Evolutionary conservation across 2,329 filamentous ascomycete genomes (phyloP).

Genomic region (Hymenoscyphus linearis): DNA sequence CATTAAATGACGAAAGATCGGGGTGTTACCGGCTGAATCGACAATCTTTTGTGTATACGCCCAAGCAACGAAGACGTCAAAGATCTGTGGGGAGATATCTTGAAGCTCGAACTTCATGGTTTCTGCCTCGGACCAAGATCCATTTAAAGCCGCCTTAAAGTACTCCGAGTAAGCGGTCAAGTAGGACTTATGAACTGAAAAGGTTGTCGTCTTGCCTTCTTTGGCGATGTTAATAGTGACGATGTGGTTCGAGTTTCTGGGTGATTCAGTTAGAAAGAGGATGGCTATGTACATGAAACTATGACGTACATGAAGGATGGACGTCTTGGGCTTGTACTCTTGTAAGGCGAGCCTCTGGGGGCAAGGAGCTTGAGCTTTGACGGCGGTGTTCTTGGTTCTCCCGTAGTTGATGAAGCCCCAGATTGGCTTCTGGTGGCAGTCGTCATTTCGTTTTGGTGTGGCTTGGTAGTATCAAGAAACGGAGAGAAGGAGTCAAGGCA

Average conservation of each 20-base stretch:
- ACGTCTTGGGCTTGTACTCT: neutral
- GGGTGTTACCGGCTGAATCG: neutral
- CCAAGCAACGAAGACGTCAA: neutral
- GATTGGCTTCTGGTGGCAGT: neutral
- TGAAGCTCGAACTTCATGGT: neutral
- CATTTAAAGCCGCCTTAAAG: constrained; percentile 11
- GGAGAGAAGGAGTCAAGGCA: too few species aligned
- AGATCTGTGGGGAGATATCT: neutral
- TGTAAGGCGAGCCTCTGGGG: neutral
- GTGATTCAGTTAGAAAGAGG: neutral
- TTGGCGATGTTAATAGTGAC: neutral
- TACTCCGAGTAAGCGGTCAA: constrained; percentile 10
- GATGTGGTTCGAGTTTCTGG: neutral
- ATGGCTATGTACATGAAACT: neutral
- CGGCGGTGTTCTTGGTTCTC: neutral
- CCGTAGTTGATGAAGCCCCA: neutral
- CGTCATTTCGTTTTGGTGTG: too few species aligned
- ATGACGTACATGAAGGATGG: neutral
- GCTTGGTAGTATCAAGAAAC: too few species aligned
- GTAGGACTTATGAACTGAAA: constrained; percentile 11
- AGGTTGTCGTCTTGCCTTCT: neutral
- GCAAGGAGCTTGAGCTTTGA: neutral
- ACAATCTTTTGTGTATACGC: neutral
- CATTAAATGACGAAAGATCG: neutral
- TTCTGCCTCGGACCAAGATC: constrained; percentile 2